A percentile compares a stretch with the other conserved stretches of the same genome.
Evolutionary conservation across 2,329 filamentous ascomycete species (phyloP).

Genomic region (Coniochaeta hoffmannii): DNA sequence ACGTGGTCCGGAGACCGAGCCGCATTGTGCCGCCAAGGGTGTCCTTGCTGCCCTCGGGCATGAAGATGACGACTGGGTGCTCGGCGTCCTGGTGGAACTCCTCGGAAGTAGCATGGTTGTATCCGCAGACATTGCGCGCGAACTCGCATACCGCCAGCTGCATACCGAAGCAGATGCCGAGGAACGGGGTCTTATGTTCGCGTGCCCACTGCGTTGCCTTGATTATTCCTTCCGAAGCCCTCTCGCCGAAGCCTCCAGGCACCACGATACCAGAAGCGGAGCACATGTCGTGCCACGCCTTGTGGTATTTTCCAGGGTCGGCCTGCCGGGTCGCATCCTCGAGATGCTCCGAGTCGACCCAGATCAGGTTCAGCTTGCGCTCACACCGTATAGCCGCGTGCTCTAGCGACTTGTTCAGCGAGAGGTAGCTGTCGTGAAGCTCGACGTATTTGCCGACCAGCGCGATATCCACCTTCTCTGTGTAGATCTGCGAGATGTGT

Average conservation of each 20-base stretch:
- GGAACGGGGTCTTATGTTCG: constrained; percentile 69
- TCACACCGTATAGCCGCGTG: constrained; percentile 84
- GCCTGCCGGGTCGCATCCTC: constrained; percentile 56
- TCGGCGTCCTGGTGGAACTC: constrained; percentile 45
- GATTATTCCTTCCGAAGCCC: constrained; percentile 89
- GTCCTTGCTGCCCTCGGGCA: constrained; percentile 23
- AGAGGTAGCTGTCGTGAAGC: constrained; percentile 77
- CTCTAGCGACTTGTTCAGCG: constrained; percentile 74
- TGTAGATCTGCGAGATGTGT: constrained; percentile 56
- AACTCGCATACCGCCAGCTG: constrained; percentile 89
- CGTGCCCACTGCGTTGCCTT: constrained; percentile 80
- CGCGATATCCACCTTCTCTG: constrained; percentile 69
- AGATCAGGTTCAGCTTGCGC: constrained; percentile 71
- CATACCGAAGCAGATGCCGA: constrained; percentile 89
- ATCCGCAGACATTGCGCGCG: constrained; percentile 66
- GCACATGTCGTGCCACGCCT: constrained; percentile 75
- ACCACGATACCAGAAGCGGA: constrained; percentile 59
- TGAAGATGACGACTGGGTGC: neutral
- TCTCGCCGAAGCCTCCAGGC: constrained; percentile 69
- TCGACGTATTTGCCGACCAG: constrained; percentile 89
- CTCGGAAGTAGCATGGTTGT: constrained; percentile 48
- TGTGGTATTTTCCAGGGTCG: constrained; percentile 69
- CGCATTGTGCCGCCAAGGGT: constrained; percentile 76
- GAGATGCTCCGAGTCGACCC: constrained; percentile 79
- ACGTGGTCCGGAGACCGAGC: constrained; percentile 60